Base-by-base conservation (phyloP, 1,139 yeast species). In the Candida sp. region DNA sequence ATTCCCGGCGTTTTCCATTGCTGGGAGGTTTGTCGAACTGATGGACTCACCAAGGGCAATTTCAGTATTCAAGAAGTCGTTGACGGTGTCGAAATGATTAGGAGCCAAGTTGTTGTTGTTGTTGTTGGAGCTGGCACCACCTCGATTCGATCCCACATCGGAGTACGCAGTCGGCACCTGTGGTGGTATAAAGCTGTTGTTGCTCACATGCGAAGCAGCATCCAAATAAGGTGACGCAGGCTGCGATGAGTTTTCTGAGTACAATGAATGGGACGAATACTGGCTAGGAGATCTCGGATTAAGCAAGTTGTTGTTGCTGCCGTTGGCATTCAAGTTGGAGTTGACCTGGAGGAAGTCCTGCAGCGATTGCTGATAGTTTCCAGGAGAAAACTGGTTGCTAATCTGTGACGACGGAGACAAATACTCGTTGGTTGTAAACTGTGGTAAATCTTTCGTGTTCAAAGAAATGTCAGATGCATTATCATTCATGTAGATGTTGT, bases 31-130 rank as follows among this genome's bases (percentile, higher is more conserved):
- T 1, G 78, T 68, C 46, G 68, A 66, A 33, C 77, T 72, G 2
- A 77, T 67, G 5, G 79, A 74, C 33, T 72, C 78, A 2, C 81
- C 81, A 41, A 77, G 62, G 1, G 65, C 72, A 26, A 76, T 75
- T 51, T 74, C 80, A 28, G 49, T 44, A 34, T 35, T 41, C 17
- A 39, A 42, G 25, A 37, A 46, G 23, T 71, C 74, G 52, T 73
- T 72, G 3, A 25, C 42, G 4, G 40, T 26, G 23, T 53, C 54
- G 39, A 51, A 53, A 30, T 41, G 47, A 33, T 51, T 47, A 7
- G 47, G 46, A 6, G 42, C 40, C 41, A 52, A 46, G 38, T 50
- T 38, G 28, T 48, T 49, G 17, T 17, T 17, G 17, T 17, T 4
- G 17, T 17, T 17, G 17, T 37, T 34, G 48, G 37, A 30, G 46